Evolutionary conservation across 1,139 yeast genomes (phyloP), one percentile per base, ranked within the genome.

Genomic region (Candida sp.): DNA sequence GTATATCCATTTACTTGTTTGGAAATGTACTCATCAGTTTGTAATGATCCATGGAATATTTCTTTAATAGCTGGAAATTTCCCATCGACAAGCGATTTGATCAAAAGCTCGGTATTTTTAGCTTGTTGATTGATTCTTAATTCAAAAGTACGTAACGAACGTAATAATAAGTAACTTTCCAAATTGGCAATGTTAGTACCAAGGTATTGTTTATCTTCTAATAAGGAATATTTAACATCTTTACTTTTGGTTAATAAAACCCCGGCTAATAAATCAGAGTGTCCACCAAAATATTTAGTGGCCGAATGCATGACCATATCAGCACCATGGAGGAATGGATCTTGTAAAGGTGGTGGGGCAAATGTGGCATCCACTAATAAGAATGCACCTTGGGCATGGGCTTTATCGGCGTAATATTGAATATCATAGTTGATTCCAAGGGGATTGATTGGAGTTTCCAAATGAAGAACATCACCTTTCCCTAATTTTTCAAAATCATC

Each of bases 271-370:
- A 89, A 66, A 61, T 91, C 97, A 12, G 95, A 86, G 62, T 90
- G 97, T 21, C 97, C 97, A 33, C 96, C 97, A 58, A 89, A 84
- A 64, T 82, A 91, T 61, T 90, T 90, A 3, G 97, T 88, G 1
- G 91, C 96, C 1, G 96, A 87, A 64, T 90, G 97, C 81, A 91
- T 69, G 12, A 90, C 80, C 55, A 87, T 64, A 61, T 90, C 97
- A 27, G 85, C 96, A 38, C 93, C 96, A 53, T 76, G 83, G 35
- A 75, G 70, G 65, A 88, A 89, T 5, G 95, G 93, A 51, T 86
- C 78, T 57, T 82, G 90, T 45, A 90, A 67, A 5, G 97, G 97
- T 12, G 96, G 96, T 21, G 97, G 97, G 3, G 96, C 97, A 61
- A 91, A 84, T 0, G 97, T 91, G 1, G 97, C 79, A 61, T 91